These are phyloP conservation scores for Ogataea thermomethanolica DNA, from an alignment of 805 yeast species.

Conservation along the genomic window DNA sequence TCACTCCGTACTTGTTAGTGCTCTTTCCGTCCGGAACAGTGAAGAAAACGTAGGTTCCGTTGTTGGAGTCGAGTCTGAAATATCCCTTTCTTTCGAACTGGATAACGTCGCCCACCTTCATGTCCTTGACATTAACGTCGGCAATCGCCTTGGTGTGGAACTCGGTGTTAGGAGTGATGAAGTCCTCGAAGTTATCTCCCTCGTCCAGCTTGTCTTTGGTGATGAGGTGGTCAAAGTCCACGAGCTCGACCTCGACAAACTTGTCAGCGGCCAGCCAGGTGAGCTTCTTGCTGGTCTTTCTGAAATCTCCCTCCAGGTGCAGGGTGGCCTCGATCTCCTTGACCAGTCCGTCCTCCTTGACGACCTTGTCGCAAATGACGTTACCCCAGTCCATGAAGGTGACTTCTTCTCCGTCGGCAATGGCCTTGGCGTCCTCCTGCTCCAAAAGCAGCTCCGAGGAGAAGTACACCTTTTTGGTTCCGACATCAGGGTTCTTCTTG, in stretches of 20 bases:
- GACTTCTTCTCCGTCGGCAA: slow-evolving; percentile 81
- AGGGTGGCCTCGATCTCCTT: slow-evolving; percentile 69
- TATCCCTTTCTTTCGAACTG: slow-evolving; percentile 98
- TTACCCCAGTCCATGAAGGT: slow-evolving; percentile 99
- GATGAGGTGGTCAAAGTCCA: slow-evolving; percentile 91
- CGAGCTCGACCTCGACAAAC: slow-evolving; percentile 68
- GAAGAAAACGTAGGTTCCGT: slow-evolving; percentile 72
- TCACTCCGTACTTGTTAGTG: slow-evolving; percentile 71
- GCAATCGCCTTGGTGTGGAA: slow-evolving; percentile 76
- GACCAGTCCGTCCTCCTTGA: slow-evolving; percentile 49
- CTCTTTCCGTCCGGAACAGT: slow-evolving; percentile 95
- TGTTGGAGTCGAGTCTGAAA: slow-evolving; percentile 71
- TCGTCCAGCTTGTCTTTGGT: slow-evolving; percentile 94
- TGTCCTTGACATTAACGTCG: slow-evolving; percentile 69
- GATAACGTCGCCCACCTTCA: slow-evolving; percentile 83
- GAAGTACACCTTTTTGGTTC: slow-evolving; percentile 73
- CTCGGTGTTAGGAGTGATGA: slow-evolving; percentile 82
- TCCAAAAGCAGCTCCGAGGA: slow-evolving; percentile 67
- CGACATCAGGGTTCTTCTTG: slow-evolving; percentile 91
- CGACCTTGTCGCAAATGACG: slow-evolving; percentile 69
- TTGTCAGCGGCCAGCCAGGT: slow-evolving; percentile 91
- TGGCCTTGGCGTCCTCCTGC: slow-evolving; percentile 72
- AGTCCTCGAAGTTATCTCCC: slow-evolving; percentile 89
- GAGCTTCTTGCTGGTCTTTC: slow-evolving; percentile 89
- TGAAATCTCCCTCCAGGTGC: slow-evolving; percentile 94